Base-by-base conservation (phyloP, 2,329 filamentous ascomycete genomes). In the Nemania sp. region DNA sequence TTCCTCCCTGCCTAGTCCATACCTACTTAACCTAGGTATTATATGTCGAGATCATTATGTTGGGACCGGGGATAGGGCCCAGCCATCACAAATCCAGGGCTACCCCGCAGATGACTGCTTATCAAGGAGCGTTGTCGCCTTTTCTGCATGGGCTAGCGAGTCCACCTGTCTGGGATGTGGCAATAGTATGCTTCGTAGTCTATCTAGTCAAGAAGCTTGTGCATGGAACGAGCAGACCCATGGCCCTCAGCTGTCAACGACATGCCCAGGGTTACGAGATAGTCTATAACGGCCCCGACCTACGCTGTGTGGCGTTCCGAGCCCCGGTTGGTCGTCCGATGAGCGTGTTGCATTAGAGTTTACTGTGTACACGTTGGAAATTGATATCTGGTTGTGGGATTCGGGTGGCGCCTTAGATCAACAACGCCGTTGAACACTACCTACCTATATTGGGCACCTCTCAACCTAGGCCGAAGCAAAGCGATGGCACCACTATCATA, bases 81-180 rank as follows among this genome's bases (percentile, higher is more conserved):
- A 54, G 54, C 53, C 54, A 58, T 17, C 29, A 54, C 45, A 42
- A 21, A 21, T 21, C 45, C 20, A 29, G 37, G 32, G 50, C 59
- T 62, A 62, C 59, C 59, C 59, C 59, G 59, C 59, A 62, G 59
- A 62, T 62, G 59, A 62, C 59, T 62, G 59, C 59, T 59, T 62
- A 59, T 62, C 59, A 48, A 32, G 40, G 43, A 47, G 50, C 50
- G 34, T 46, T 55, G 40, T 37, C 29, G 43, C 46, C n/a, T 48
- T 42, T 34, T 42, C 15, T 51, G 39, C 55, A 62, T 52, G 55
- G 55, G 20, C 34, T 40, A 50, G 49, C 45, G 60, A 63, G 60
- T 60, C 60, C 60, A 60, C 52, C 48, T 42, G 60, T 37, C 53
- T 60, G 60, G 57, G 53, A 57, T 60, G 49, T 45, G 34, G 54